These are phyloP conservation scores for Talaromyces proteolyticus DNA, from an alignment of 495 filamentous ascomycete genomes.

Conservation along the genomic window DNA sequence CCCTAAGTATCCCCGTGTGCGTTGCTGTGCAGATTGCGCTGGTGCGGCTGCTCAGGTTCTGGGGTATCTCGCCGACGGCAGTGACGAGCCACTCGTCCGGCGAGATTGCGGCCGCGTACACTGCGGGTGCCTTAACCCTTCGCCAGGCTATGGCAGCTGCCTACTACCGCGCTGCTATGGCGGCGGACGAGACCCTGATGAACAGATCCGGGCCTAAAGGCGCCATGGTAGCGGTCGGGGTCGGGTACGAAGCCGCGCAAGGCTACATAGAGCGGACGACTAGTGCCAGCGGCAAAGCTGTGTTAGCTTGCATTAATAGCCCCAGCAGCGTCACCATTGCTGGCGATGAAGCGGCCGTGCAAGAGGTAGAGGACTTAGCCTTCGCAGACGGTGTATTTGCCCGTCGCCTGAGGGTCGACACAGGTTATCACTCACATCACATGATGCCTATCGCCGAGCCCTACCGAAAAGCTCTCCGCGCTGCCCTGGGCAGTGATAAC, in stretches of 20 bases:
- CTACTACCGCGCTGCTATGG: slow-evolving; percentile 26
- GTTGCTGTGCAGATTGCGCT: slow-evolving; percentile 33
- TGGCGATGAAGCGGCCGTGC: slow-evolving; percentile 40
- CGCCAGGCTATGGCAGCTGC: slow-evolving; percentile 24
- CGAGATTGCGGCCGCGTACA: slow-evolving; percentile 36
- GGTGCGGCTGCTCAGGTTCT: slow-evolving; percentile 24
- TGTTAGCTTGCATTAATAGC: slow-evolving; percentile 41
- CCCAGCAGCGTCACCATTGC: slow-evolving; percentile 45
- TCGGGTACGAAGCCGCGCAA: slow-evolving; percentile 17
- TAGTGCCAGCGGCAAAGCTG: slow-evolving; percentile 12
- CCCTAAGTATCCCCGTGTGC: slow-evolving; percentile 27
- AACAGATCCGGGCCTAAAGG: slow-evolving; percentile 10
- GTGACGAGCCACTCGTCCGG: slow-evolving; percentile 35
- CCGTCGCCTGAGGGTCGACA: slow-evolving; percentile 5
- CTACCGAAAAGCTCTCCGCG: neutral
- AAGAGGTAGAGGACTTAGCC: slow-evolving; percentile 15
- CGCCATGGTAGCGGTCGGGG: slow-evolving; percentile 31
- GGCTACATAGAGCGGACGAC: slow-evolving; percentile 1
- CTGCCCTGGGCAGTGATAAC: neutral
- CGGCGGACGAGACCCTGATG: slow-evolving; percentile 8
- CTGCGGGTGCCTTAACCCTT: slow-evolving; percentile 19
- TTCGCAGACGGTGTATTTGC: slow-evolving; percentile 12
- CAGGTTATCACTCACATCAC: slow-evolving; percentile 13
- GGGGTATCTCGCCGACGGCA: slow-evolving; percentile 21
- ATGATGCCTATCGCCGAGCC: slow-evolving; percentile 10